phyloP scores from a whole-genome alignment of 805 yeast genomes.

The Metschnikowia cerradonensis region DNA sequence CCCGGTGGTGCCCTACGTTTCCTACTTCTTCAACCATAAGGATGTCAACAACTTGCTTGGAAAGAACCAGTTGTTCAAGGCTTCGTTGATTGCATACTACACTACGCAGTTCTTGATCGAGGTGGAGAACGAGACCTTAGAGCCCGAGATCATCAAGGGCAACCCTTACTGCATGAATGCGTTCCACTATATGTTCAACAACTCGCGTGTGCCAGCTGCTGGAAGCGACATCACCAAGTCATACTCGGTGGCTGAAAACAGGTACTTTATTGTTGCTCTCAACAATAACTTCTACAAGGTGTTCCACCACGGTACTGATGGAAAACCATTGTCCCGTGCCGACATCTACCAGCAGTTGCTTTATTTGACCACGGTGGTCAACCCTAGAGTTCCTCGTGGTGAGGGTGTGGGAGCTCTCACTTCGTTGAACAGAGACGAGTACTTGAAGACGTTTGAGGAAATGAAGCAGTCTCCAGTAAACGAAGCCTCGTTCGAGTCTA shows the following conservation, averaged over 20 bases:
- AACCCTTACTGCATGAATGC: constrained; percentile 94
- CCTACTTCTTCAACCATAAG: constrained; percentile 83
- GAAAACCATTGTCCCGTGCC: constrained; percentile 41
- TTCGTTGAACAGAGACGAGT: constrained; percentile 79
- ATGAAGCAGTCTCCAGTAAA: constrained; percentile 61
- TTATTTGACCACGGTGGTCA: constrained; percentile 43
- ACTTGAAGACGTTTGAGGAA: constrained; percentile 58
- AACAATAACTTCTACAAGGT: constrained; percentile 82
- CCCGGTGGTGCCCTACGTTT: constrained; percentile 91
- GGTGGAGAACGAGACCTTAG: constrained; percentile 68
- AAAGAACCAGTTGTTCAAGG: constrained; percentile 62
- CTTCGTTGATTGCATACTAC: constrained; percentile 68
- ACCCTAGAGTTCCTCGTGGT: constrained; percentile 33
- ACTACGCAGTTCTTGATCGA: constrained; percentile 63
- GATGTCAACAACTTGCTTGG: constrained; percentile 59
- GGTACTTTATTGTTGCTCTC: constrained; percentile 67
- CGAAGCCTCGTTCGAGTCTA: constrained; percentile 55
- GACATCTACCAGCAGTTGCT: constrained; percentile 57
- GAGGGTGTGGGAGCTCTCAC: constrained; percentile 76
- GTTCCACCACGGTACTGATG: constrained; percentile 48
- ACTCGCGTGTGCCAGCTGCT: constrained; percentile 71
- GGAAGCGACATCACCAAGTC: constrained; percentile 59
- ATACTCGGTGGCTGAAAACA: constrained; percentile 49
- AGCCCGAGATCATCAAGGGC: constrained; percentile 74
- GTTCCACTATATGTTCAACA: constrained; percentile 86